phyloP scores from a whole-genome alignment of 768 basidiomycete genomes.

The Hericium coralloides region DNA sequence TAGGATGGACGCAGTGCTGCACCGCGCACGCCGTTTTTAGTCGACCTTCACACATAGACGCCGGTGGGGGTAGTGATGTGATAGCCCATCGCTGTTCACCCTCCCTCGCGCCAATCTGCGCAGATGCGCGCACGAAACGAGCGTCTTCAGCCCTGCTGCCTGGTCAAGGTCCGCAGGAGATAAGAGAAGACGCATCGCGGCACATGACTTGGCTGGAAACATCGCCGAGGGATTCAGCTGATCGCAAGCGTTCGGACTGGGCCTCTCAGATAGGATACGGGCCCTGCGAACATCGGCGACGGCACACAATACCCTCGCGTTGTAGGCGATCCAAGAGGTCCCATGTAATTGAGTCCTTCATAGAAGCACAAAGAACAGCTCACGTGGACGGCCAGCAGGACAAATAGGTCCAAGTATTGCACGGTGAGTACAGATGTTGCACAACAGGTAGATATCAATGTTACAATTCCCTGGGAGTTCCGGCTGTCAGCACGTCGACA shows the following conservation, averaged over 20 bases:
- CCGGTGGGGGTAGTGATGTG: background rate
- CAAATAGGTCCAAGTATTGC: background rate
- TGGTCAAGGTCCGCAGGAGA: slow-evolving; percentile 3
- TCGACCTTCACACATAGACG: background rate
- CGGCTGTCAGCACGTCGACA: slow-evolving; percentile 77
- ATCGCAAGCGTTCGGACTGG: background rate
- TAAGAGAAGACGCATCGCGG: background rate
- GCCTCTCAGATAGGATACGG: background rate
- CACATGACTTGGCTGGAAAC: slow-evolving; percentile 1
- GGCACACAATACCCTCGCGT: background rate
- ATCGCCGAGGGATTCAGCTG: background rate
- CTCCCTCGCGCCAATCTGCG: background rate
- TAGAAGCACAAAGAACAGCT: background rate
- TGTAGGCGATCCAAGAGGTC: background rate
- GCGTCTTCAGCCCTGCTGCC: background rate
- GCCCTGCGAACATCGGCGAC: background rate
- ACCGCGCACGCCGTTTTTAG: background rate
- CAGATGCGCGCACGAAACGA: background rate
- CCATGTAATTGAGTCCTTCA: background rate
- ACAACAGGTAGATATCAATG: slow-evolving; percentile 1
- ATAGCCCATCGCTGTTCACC: background rate
- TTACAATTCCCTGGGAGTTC: slow-evolving; percentile 25
- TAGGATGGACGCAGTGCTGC: slow-evolving; percentile 10
- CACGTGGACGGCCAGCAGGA: background rate
- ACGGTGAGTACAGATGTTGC: background rate